Evolutionary conservation across 352 stramenopile genomes (phyloP), one percentile per base, ranked within the genome.

Genomic region (Albugo candida): DNA sequence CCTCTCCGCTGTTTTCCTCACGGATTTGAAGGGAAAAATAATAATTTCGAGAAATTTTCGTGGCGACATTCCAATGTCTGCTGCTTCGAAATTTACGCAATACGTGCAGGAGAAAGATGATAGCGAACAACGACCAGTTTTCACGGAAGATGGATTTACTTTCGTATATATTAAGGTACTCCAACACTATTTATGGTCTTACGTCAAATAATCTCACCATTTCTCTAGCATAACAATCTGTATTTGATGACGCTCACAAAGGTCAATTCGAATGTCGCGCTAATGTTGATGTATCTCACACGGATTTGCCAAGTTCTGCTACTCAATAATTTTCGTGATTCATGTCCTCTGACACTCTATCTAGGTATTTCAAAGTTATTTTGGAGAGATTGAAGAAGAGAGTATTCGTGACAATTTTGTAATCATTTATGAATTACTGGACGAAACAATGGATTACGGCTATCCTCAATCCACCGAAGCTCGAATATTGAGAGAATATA

Each of bases 361-460:
- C 24, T 47, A 93, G 54, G 91, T 99, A 8, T 99, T 99, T 68
- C 92, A 97, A 60, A 93, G 98, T 51, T 99, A 99, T 75, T 99
- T 99, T 82, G 93, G 93, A 12, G 94, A 97, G 51, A 62, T 99
- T 10, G 92, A 98, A 54, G 96, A 99, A 63, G 96, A 99, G 63
- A 97, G 78, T 47, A 99, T 99, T 54, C 85, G 95, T 24, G 95
- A 99, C 68, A 99, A 99, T 59, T 99, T 99, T 66, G 94, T 99
- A 36, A 96, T 99, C 63, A 98, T 99, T 62, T 99, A 98, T 59
- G 96, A 99, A 72, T 72, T 99, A 10, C 71, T 99, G 38, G 96
- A 99, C 62, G 96, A 99, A 69, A 98, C 92, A 10, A 99, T 99
- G 88, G 96, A 99, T 65, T 96, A 98, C 60, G 96, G 96, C 6